Evolutionary conservation across 2,329 filamentous ascomycete species (phyloP), one percentile per base, ranked within the genome.

Genomic region (Madurella fahalii): DNA sequence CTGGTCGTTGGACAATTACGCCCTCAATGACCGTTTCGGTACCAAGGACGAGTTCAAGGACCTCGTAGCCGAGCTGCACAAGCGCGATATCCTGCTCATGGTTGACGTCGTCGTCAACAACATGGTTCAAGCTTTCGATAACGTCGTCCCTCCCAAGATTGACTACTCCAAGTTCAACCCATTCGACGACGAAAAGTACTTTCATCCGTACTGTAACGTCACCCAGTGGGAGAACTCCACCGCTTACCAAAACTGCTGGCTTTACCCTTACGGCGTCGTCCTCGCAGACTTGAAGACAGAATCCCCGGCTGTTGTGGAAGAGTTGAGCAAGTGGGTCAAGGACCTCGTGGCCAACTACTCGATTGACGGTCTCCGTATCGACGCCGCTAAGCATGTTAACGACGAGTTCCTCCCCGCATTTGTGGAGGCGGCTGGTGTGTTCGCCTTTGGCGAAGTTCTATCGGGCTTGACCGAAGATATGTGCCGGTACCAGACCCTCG

Each of bases 251-350:
- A 61, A 69, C 54, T 87, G 84, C 71, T 70, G 68, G 68, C 69
- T 79, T 16, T 78, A 77, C 17, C 74, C 77, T 54, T 72, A 71
- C n/a, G 75, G 72, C 15, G 76, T 81, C n/a, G 73, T 76, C 0
- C 77, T 89, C 1, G 82, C 84, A 0, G 85, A 89, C 59, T 67
- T 88, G 12, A 71, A 81, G 53, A 88, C 85, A 0, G 74, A 79
- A 41, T 71, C 74, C 31, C 50, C 69, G 0, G 66, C 68, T 1
- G 78, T 87, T 9, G 73, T 76, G 25, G 65, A 66, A 15, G 69
- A 80, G 2, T 81, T 80, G 65, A 72, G 81, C 51, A 67, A 71
- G n/a, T 89, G 85, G 86, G 74, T 88, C 61, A 67, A 65, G 16
- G 71, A 71, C 41, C 71, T 87, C 0, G 78, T 87, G 2, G 65